Conservation (phyloP, 2,329 filamentous ascomycete genomes). For the Dothideomycetes sp. region DNA sequence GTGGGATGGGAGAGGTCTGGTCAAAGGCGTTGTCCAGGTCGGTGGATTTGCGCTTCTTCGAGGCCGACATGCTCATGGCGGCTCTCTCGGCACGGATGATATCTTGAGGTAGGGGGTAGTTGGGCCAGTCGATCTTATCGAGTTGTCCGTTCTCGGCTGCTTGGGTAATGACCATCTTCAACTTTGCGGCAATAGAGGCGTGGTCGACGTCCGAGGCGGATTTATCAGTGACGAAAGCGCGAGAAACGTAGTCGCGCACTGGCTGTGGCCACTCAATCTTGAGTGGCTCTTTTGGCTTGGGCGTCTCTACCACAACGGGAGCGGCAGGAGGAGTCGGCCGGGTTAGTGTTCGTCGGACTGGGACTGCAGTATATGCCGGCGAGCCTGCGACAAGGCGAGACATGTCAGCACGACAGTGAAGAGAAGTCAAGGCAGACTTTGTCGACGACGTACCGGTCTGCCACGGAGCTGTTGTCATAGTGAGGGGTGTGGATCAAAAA, state of each 20-base stretch:
- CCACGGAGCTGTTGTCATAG: conserved; percentile 13
- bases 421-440: not conserved
- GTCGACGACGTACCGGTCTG: conserved; percentile 5
- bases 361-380: conserved; percentile 39
- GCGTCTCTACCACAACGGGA: conserved; percentile 15
- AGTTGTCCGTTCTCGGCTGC: conserved; percentile 68
- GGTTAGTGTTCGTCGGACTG: conserved; percentile 33
- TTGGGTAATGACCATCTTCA: conserved; percentile 76
- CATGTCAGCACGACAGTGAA: not conserved
- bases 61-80: conserved; percentile 24
- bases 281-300: conserved; percentile 18
- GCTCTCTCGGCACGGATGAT: conserved; percentile 65
- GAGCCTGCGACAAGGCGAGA: conserved; percentile 18
- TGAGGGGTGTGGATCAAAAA: conserved; percentile 7
- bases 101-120: conserved; percentile 73
- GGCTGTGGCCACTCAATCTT: conserved; percentile 72
- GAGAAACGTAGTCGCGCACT: conserved; percentile 82
- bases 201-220: conserved; percentile 24
- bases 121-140: conserved; percentile 70
- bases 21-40: conserved; percentile 47
- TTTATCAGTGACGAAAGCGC: conserved; percentile 72
- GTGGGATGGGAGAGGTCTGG: conserved; percentile 46
- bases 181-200: conserved; percentile 68
- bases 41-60: conserved; percentile 74
- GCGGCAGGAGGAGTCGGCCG: conserved; percentile 15